A percentile compares a stretch with the other conserved stretches of the same genome.
Conservation (phyloP, 2,329 filamentous ascomycete genomes). For the Microcyclospora pomicola region DNA sequence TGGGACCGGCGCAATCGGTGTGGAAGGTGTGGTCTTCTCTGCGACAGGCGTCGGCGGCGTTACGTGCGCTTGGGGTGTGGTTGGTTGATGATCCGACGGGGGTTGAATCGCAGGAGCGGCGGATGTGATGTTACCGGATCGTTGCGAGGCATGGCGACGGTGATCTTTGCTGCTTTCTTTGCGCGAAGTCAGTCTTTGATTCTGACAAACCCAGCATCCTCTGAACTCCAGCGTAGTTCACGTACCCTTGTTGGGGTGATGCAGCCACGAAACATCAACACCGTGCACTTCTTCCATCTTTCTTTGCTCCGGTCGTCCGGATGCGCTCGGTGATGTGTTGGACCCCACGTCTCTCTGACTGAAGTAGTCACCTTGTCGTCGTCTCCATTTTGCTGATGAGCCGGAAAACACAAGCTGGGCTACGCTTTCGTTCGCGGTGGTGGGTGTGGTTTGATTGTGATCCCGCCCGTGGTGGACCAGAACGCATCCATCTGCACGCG, state of each 20-base stretch:
- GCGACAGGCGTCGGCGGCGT: not conserved
- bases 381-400: conserved; percentile 6
- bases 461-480: no score
- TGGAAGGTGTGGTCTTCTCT: conserved; percentile 5
- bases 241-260: conserved; percentile 67
- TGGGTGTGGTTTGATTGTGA: no score
- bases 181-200: conserved; percentile 1
- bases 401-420: not conserved
- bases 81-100: not conserved
- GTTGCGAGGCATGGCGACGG: conserved; percentile 19
- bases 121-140: conserved; percentile 5
- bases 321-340: no score
- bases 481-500: no score
- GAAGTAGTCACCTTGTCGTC: conserved; percentile 5
- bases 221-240: no score
- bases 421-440: no score
- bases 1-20: no score
- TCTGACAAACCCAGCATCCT: no score
- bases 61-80: not conserved
- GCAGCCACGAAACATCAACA: conserved; percentile 84
- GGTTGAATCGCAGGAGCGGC: not conserved
- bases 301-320: not conserved
- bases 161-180: conserved; percentile 17
- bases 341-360: not conserved
- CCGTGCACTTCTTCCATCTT: conserved; percentile 67